Evolutionary conservation across 2,329 filamentous ascomycete species (phyloP).

Genomic region (Ramularia collo-cygni): DNA sequence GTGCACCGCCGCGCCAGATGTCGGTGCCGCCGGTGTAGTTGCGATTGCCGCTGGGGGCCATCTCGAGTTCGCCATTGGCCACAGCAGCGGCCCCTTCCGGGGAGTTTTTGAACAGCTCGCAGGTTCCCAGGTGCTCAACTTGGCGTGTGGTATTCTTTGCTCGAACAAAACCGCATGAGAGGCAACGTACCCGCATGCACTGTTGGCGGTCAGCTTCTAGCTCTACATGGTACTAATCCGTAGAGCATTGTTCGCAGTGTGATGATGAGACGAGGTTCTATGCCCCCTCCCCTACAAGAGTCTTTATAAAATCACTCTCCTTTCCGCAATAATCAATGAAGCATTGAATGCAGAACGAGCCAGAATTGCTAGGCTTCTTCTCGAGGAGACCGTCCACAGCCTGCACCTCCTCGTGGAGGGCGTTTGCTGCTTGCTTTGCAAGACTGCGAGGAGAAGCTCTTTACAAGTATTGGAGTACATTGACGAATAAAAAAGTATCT

Average conservation of each 20-base stretch:
- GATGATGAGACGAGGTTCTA: too few species aligned
- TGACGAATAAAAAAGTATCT: conserved; percentile 1
- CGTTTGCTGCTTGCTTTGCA: too few species aligned
- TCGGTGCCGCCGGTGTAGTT: conserved; percentile 21
- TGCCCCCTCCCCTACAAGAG: too few species aligned
- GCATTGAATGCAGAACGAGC: too few species aligned
- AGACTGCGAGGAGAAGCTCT: too few species aligned
- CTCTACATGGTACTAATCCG: too few species aligned
- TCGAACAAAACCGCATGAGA: conserved; percentile 43
- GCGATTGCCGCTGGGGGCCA: conserved; percentile 10
- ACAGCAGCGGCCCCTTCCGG: conserved; percentile 37
- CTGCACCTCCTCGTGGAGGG: too few species aligned
- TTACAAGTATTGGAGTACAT: neutral
- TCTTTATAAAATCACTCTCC: too few species aligned
- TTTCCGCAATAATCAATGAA: too few species aligned
- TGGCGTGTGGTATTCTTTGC: conserved; percentile 47
- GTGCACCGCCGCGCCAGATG: conserved; percentile 41
- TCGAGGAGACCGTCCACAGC: too few species aligned
- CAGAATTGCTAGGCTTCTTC: too few species aligned
- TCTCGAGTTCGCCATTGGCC: conserved; percentile 22
- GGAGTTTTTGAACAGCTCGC: conserved; percentile 39
- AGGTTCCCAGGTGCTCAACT: conserved; percentile 44
- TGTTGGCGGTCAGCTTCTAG: conserved; percentile 12
- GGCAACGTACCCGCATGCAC: conserved; percentile 45
- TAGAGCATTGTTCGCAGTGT: too few species aligned